Percentiles rank a stretch among this genome's conserved stretches.
Conservation (phyloP, 2,329 filamentous ascomycete species). For the Ophiocordyceps camponoti-saundersi region DNA sequence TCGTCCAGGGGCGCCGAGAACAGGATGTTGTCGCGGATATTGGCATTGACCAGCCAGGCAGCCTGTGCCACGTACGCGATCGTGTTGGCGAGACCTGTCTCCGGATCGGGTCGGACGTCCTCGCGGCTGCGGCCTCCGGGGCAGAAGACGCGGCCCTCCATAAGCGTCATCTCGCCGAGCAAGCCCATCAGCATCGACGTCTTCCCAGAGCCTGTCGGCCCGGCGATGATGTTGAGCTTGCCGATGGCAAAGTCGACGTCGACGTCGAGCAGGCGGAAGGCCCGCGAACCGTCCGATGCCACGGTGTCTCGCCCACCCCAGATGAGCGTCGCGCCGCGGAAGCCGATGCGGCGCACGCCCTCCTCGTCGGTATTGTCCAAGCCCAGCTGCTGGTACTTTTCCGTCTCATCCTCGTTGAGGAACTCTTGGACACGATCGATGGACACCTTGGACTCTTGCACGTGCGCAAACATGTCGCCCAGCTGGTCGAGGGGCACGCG, state of each 20-base stretch:
- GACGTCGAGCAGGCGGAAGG: constrained; percentile 70
- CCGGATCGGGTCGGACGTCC: constrained; percentile 64
- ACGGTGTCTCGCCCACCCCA: constrained; percentile 62
- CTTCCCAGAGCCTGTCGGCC: constrained; percentile 88
- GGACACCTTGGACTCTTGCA: constrained; percentile 93
- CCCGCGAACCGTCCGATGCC: constrained; percentile 47
- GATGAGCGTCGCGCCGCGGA: constrained; percentile 69
- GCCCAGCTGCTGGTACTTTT: constrained; percentile 78
- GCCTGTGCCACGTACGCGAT: constrained; percentile 94
- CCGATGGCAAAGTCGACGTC: constrained; percentile 71
- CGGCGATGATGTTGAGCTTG: constrained; percentile 81
- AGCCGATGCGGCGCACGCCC: constrained; percentile 62
- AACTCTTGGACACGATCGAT: constrained; percentile 95
- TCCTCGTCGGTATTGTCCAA: constrained; percentile 50
- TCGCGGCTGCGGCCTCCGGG: constrained; percentile 76
- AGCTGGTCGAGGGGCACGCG: constrained; percentile 88
- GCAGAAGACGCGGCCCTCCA: constrained; percentile 66
- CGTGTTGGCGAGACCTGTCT: constrained; percentile 76
- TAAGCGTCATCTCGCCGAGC: constrained; percentile 83
- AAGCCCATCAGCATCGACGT: constrained; percentile 92
- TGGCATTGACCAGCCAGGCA: constrained; percentile 91
- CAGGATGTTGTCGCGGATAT: constrained; percentile 88
- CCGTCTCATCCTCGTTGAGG: constrained; percentile 81
- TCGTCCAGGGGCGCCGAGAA: constrained; percentile 73
- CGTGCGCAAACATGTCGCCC: constrained; percentile 96